A percentile compares a stretch with the other conserved stretches of the same genome.
These are phyloP conservation scores for Ascocoryne sarcoides DNA, from an alignment of 2,329 filamentous ascomycete genomes.

Conservation along the genomic window DNA sequence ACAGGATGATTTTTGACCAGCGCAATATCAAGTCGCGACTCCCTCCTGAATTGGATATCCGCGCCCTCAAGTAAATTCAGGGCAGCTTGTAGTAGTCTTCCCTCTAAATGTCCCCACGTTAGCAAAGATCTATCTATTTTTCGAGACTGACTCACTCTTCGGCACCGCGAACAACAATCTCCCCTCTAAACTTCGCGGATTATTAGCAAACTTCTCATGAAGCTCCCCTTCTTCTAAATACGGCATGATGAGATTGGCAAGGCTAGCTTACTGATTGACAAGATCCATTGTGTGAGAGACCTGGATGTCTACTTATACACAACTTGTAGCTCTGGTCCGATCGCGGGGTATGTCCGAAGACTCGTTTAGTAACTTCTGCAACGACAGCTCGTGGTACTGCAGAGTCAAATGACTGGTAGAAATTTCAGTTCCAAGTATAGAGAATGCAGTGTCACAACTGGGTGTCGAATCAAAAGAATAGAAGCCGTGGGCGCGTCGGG, in stretches of 20 bases:
- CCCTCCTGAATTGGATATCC: constrained; percentile 93
- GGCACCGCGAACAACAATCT: constrained; percentile 94
- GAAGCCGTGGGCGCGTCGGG: background rate
- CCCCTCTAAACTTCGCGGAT: constrained; percentile 65
- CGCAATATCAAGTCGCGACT: constrained; percentile 92
- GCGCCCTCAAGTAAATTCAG: constrained; percentile 87
- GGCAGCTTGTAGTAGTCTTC: constrained; percentile 77
- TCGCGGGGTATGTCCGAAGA: constrained; percentile 5
- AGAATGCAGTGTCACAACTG: background rate
- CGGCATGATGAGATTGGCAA: constrained; percentile 15
- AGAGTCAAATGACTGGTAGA: background rate
- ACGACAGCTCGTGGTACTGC: background rate
- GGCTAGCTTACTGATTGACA: constrained; percentile 49
- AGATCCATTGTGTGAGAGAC: constrained; percentile 42
- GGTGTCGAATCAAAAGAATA: background rate
- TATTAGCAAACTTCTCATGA: constrained; percentile 36
- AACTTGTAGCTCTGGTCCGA: background rate
- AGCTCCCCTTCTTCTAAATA: constrained; percentile 22
- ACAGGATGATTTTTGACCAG: constrained; percentile 95
- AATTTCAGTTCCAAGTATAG: background rate
- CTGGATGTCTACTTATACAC: background rate
- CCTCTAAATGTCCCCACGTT: constrained; percentile 51
- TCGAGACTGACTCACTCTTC: constrained; percentile 63
- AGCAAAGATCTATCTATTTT: constrained; percentile 5
- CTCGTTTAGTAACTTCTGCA: background rate